A percentile compares a stretch with the other conserved stretches of the same genome.
These are phyloP conservation scores for Cercospora zeae-maydis DNA, from an alignment of 2,329 filamentous ascomycete species.

Conservation along the genomic window DNA sequence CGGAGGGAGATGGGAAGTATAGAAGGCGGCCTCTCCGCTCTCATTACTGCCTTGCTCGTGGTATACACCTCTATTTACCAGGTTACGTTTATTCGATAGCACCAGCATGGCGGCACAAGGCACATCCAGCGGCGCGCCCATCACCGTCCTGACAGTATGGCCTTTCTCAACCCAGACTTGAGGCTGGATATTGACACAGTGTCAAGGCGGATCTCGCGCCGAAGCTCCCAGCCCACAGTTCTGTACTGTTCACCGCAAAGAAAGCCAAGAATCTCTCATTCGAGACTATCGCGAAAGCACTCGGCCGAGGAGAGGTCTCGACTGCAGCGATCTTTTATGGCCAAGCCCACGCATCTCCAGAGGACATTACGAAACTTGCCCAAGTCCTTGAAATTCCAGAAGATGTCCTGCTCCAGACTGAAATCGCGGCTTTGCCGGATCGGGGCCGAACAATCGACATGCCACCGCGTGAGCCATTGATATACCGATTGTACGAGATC, in stretches of 20 bases:
- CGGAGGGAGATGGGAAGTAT: neutral
- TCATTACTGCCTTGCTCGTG: neutral
- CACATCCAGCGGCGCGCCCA: constrained; percentile 25
- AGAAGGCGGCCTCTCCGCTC: neutral
- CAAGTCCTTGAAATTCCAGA: constrained; percentile 60
- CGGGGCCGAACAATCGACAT: constrained; percentile 74
- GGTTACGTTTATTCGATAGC: neutral
- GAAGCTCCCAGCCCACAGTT: constrained; percentile 66
- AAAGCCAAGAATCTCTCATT: constrained; percentile 72
- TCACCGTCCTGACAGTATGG: constrained; percentile 24
- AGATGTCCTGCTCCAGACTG: constrained; percentile 51
- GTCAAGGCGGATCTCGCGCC: constrained; percentile 61
- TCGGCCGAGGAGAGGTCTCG: constrained; percentile 78
- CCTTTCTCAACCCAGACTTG: neutral
- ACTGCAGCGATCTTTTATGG: constrained; percentile 89
- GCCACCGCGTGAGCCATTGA: constrained; percentile 79
- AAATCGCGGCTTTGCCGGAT: constrained; percentile 73
- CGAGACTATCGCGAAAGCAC: constrained; percentile 67
- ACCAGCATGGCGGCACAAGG: constrained; percentile 20
- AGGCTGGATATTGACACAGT: neutral
- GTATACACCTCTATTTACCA: neutral
- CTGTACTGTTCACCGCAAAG: constrained; percentile 77
- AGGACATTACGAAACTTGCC: constrained; percentile 67
- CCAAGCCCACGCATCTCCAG: constrained; percentile 67
- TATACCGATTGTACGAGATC: constrained; percentile 90